Evolutionary conservation across 164 flowering plant species (phyloP), one percentile per base, ranked within the genome.

Genomic region (Akebia trifoliata): DNA sequence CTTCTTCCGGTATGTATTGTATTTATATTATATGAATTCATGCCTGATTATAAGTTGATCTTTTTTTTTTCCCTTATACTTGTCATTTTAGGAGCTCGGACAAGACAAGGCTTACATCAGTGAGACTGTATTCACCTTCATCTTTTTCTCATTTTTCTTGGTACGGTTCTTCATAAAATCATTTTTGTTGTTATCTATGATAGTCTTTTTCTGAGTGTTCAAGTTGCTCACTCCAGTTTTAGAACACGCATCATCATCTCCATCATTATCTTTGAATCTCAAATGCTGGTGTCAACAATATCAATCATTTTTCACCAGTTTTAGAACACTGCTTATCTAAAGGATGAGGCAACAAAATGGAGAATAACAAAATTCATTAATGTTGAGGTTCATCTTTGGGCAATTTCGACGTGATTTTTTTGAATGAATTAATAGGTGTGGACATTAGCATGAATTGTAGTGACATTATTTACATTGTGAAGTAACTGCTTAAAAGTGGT

Each of bases 41-140:
- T 30, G n/a, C n/a, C n/a, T 15, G 4, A 6, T 51, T 29, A 15
- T 20, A 17, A 9, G 53, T 11, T 42, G 32, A 32, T 52, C 29
- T 54, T n/a, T 14, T 25, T 56, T n/a, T 26, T 52, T 54, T 22
- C 8, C 17, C 50, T 63, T 28, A 15, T 22, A 17, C n/a, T 55
- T 37, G 12, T 52, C 9, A 28, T 29, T 67, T 8, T 46, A 93
- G 98, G 99, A 94, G 57, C 90, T 94, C 56, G 99, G 99, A 53
- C 78, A 64, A 70, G 91, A 94, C 21, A 94, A 67, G 69, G 89
- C 86, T 65, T 88, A 88, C 75, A 73, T 94, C 49, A 94, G 99
- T 70, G 99, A 94, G 74, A 79, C 86, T 30, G 65, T 90, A 28
- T 94, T 94, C 79, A 71, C 83, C 56, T 68, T 72, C 55, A 46